Evolutionary conservation across 1,284 basidiomycete genomes (phyloP).

Genomic region (Butyriboletus appendiculatus): DNA sequence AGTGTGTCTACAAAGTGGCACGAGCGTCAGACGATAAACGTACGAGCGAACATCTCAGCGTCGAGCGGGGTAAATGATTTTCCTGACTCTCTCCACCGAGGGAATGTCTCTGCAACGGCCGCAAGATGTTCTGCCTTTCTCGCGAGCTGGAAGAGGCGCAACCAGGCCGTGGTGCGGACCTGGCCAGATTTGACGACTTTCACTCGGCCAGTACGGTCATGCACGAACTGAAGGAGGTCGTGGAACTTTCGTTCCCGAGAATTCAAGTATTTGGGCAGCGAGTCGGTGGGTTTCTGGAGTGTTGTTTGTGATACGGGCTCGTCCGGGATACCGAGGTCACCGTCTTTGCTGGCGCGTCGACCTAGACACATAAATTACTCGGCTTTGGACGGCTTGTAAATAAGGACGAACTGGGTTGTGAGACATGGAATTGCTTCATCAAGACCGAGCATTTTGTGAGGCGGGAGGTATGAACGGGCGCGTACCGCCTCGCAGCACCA

Average conservation of each 20-base stretch:
- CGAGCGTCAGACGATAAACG: constrained; percentile 29
- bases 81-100: constrained; percentile 47
- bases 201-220: constrained; percentile 30
- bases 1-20: neutral
- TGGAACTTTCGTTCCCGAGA: constrained; percentile 27
- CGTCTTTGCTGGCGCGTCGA: constrained; percentile 7
- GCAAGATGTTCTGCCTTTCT: constrained; percentile 47
- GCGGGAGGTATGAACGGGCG: neutral
- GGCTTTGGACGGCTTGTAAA: neutral
- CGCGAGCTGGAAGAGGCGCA: constrained; percentile 51
- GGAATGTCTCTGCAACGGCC: constrained; percentile 45
- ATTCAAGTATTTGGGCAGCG: neutral
- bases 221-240: constrained; percentile 28
- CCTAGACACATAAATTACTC: constrained; percentile 14
- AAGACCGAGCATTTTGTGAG: constrained; percentile 4
- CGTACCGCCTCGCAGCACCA: constrained; percentile 12
- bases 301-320: constrained; percentile 1
- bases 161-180: constrained; percentile 40
- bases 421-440: constrained; percentile 21
- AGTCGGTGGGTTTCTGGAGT: neutral
- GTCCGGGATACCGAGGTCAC: constrained; percentile 9
- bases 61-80: constrained; percentile 41
- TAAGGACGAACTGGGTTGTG: constrained; percentile 18
- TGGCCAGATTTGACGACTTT: constrained; percentile 33
- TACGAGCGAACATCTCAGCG: constrained; percentile 50